Conservation (phyloP, 257 asterid genomes). For the Petunia axillaris region DNA sequence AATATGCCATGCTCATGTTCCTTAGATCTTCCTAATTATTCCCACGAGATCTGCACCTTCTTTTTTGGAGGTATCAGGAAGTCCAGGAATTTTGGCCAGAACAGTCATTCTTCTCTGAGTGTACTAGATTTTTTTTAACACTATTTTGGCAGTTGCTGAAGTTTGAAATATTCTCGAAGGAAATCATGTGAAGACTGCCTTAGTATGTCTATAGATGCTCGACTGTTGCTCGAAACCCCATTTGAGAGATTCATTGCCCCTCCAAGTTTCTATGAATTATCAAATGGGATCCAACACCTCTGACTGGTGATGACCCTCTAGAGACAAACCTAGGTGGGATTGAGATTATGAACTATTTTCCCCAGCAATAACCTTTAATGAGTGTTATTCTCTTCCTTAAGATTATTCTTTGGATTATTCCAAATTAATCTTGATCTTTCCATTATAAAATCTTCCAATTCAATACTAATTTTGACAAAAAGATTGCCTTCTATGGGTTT, state of each 20-base stretch:
- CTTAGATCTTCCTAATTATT: too few relatives aligned
- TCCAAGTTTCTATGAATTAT: background rate
- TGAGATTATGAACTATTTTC: background rate
- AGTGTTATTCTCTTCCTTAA: background rate
- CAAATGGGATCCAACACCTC: background rate
- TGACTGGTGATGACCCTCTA: background rate
- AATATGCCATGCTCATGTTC: too few relatives aligned
- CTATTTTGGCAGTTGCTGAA: too few relatives aligned
- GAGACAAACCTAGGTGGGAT: background rate
- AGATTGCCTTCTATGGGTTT: background rate
- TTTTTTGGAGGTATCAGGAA: too few relatives aligned
- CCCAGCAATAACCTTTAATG: background rate
- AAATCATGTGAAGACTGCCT: too few relatives aligned
- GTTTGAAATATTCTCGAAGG: too few relatives aligned
- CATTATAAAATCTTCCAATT: background rate
- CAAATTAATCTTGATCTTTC: background rate
- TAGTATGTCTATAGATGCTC: too few relatives aligned
- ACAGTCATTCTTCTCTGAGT: too few relatives aligned
- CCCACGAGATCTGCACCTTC: too few relatives aligned
- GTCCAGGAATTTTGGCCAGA: too few relatives aligned
- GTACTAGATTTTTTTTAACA: too few relatives aligned
- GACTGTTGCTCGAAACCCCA: too few relatives aligned
- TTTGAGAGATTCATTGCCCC: background rate
- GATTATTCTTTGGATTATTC: constrained; percentile 3
- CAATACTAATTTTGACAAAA: background rate